Evolutionary conservation across 371 early-diverging fungal genomes (phyloP).

Genomic region (Haplosporangium sp.): DNA sequence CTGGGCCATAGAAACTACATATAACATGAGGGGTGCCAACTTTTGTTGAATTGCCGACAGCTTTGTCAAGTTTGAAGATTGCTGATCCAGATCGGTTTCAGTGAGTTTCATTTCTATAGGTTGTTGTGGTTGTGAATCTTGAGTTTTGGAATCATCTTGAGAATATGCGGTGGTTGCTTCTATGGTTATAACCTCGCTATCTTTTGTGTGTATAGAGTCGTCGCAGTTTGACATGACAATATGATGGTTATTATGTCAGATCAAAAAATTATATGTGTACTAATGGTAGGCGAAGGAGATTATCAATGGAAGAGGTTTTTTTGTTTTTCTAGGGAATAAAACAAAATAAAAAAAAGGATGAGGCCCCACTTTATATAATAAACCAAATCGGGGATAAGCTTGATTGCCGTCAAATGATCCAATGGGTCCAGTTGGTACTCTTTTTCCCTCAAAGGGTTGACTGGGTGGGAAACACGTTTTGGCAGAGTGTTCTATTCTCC

Average conservation of each 20-base stretch:
- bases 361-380: no score
- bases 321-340: no score
- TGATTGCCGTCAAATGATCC: background rate
- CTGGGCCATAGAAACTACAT: conserved; percentile 39
- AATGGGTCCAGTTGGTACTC: background rate
- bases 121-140: background rate
- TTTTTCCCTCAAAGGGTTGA: no score
- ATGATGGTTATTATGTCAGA: background rate
- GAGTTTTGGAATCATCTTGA: background rate
- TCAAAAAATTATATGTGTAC: no score
- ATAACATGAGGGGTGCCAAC: conserved; percentile 29
- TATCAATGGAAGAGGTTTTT: no score
- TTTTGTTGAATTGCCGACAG: conserved; percentile 19
- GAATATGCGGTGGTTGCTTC: background rate
- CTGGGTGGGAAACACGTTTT: no score
- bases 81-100: background rate
- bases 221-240: conserved; percentile 2
- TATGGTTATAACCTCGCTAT: conserved; percentile 9
- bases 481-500: background rate
- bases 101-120: background rate
- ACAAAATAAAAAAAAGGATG: no score
- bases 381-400: no score
- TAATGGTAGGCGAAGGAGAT: background rate
- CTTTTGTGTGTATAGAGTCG: conserved; percentile 1
- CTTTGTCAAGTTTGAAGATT: background rate